Evolutionary conservation across 371 early-diverging fungal genomes (phyloP), one percentile per base, ranked within the genome.

Genomic region (Mucor sp.): DNA sequence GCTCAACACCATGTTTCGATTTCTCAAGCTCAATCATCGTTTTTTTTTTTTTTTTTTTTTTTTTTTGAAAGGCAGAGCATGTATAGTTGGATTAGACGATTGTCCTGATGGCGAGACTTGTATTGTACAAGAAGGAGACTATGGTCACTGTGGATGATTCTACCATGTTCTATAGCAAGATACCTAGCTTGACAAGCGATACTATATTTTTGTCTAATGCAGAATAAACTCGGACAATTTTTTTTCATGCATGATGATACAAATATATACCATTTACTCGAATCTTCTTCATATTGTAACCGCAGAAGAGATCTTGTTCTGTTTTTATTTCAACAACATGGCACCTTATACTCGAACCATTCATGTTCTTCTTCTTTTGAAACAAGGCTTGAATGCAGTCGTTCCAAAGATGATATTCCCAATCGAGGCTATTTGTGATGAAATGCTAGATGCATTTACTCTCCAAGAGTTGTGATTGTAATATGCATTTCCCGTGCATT

Each of bases 41-140:
- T 4, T 30, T n/a, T n/a, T n/a, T n/a, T n/a, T n/a, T n/a, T n/a
- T n/a, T n/a, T n/a, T n/a, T n/a, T 30, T 30, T 30, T 61, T 21
- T 44, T 19, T 61, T 21, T 44, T 19, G 23, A 65, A 43, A 47
- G 71, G 71, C 28, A 62, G 71, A 56, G 23, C 37, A 15, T 71
- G 71, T 32, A 32, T 71, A 8, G 48, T 43, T 17, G 67, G 63
- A 28, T 39, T 71, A n/a, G 12, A 60, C 30, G 71, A 71, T 27
- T 71, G 71, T 57, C 71, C 71, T 35, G 71, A 71, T 33, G 28
- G 5, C n/a, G 67, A 71, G 19, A 37, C 15, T 11, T 71, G 71
- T 60, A 64, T 67, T 37, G 37, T 47, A 19, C 60, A 71, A 63
- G 37, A 53, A 43, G 63, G 44, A 39, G 59, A 67, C 28, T 71